Percentiles rank a stretch among this genome's conserved stretches.
phyloP scores from a whole-genome alignment of 441 rosid genomes.

The Erysimum cheiri region DNA sequence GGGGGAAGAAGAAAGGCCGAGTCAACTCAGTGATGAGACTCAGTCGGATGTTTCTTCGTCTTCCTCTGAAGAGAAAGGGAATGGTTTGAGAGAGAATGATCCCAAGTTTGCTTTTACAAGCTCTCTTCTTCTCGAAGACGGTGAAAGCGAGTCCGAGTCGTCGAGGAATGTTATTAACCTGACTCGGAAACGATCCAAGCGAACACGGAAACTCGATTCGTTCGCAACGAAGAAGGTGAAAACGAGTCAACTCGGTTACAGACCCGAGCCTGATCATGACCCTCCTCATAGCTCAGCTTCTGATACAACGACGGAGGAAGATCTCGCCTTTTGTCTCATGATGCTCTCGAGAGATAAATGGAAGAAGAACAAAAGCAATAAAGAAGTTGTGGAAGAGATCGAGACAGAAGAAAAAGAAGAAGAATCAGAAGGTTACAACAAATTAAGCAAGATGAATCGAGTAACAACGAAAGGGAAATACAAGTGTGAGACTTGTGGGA shows the following conservation, averaged over 20 bases:
- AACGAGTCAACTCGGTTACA: slow-evolving; percentile 46
- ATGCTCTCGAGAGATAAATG: slow-evolving; percentile 69
- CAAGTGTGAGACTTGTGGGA: slow-evolving; percentile 70
- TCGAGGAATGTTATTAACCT: slow-evolving; percentile 57
- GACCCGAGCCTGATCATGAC: slow-evolving; percentile 54
- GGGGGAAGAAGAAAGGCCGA: slow-evolving; percentile 38
- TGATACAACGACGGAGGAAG: slow-evolving; percentile 68
- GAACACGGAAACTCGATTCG: slow-evolving; percentile 53
- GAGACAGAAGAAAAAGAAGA: slow-evolving; percentile 36
- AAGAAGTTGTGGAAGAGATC: slow-evolving; percentile 30
- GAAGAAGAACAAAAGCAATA: slow-evolving; percentile 32
- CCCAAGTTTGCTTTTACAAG: slow-evolving; percentile 49
- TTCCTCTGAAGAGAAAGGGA: slow-evolving; percentile 34
- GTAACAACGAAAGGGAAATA: slow-evolving; percentile 44
- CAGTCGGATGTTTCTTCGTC: slow-evolving; percentile 49
- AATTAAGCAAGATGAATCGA: slow-evolving; percentile 49
- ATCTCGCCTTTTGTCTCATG: slow-evolving; percentile 77
- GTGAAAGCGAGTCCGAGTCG: slow-evolving; percentile 86
- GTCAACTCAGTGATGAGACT: slow-evolving; percentile 50
- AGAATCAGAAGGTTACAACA: slow-evolving; percentile 40
- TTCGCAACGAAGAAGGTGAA: slow-evolving; percentile 46
- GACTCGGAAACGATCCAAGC: slow-evolving; percentile 73
- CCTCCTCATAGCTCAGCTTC: slow-evolving; percentile 69
- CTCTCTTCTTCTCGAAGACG: slow-evolving; percentile 52
- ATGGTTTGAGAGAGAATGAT: slow-evolving; percentile 50